Conservation (phyloP, 1,284 basidiomycete species). For the Pseudozyma sp. region DNA sequence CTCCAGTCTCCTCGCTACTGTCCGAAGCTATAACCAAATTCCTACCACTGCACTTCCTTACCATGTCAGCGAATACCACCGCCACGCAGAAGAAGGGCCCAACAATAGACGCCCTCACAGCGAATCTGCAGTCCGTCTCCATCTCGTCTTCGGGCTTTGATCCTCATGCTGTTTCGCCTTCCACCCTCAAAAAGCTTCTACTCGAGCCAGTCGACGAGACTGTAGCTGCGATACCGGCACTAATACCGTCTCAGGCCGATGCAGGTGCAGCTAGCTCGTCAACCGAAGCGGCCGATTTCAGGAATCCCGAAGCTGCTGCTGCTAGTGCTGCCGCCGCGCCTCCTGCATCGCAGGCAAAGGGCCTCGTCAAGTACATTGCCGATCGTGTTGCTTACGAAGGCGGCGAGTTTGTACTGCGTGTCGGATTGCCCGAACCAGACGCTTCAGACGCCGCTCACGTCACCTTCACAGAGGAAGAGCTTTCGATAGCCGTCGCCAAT, state of each 20-base stretch:
- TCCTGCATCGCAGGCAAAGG: constrained; percentile 16
- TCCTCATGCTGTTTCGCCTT: constrained; percentile 9
- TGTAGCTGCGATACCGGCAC: constrained; percentile 5
- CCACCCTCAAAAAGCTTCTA: constrained; percentile 35
- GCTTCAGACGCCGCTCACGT: constrained; percentile 6
- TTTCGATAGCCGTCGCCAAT: constrained; percentile 45
- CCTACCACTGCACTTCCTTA: not conserved
- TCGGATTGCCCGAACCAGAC: constrained; percentile 26
- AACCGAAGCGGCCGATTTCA: not conserved
- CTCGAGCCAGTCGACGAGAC: constrained; percentile 35
- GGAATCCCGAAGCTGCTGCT: not conserved
- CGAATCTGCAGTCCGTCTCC: constrained; percentile 29
- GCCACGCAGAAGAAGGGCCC: constrained; percentile 37
- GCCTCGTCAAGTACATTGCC: constrained; percentile 45
- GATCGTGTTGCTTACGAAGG: constrained; percentile 48
- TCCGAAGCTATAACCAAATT: too few species aligned
- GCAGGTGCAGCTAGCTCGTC: not conserved
- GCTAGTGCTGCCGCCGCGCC: constrained; percentile 1
- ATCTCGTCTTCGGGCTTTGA: constrained; percentile 13
- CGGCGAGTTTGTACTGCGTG: constrained; percentile 51
- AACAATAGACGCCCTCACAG: constrained; percentile 56
- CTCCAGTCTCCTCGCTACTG: too few species aligned
- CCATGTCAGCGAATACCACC: constrained; percentile 24
- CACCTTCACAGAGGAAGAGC: constrained; percentile 40
- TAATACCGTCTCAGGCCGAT: constrained; percentile 8